phyloP scores from a whole-genome alignment of 495 filamentous ascomycete genomes.

The Aspergillus campestris region DNA sequence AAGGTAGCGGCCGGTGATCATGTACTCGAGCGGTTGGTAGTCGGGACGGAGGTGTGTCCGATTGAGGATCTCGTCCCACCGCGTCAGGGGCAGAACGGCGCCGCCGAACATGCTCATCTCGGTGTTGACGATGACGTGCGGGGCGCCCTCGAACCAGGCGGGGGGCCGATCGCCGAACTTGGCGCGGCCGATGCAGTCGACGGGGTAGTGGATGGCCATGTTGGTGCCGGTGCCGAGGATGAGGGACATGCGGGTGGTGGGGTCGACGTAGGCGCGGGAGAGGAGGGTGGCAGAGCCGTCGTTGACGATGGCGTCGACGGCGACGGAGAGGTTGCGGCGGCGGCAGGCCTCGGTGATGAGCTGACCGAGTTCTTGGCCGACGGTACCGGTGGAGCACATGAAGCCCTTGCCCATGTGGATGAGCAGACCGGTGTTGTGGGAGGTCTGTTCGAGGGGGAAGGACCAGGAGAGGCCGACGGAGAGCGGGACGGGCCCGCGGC shows the following conservation, averaged over 20 bases:
- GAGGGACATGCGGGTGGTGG: slow-evolving; percentile 60
- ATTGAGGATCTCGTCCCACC: slow-evolving; percentile 70
- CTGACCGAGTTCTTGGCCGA: slow-evolving; percentile 50
- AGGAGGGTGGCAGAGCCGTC: slow-evolving; percentile 77
- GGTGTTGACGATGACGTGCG: slow-evolving; percentile 72
- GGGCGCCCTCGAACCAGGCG: slow-evolving; percentile 40
- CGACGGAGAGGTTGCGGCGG: slow-evolving; percentile 38
- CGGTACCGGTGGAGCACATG: slow-evolving; percentile 45
- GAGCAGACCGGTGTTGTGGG: slow-evolving; percentile 46
- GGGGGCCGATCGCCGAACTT: slow-evolving; percentile 45
- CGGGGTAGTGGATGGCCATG: slow-evolving; percentile 63
- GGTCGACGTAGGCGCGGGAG: slow-evolving; percentile 61
- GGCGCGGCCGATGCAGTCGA: slow-evolving; percentile 52
- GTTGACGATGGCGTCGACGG: slow-evolving; percentile 71
- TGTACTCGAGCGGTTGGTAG: slow-evolving; percentile 87
- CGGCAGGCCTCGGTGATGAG: slow-evolving; percentile 51
- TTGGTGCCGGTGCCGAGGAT: slow-evolving; percentile 86
- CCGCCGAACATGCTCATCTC: slow-evolving; percentile 83
- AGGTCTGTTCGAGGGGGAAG: slow-evolving; percentile 60
- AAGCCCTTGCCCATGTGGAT: slow-evolving; percentile 64
- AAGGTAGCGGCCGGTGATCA: slow-evolving; percentile 77
- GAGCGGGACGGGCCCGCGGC: slow-evolving; percentile 30
- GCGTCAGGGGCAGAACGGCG: slow-evolving; percentile 56
- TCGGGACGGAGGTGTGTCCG: slow-evolving; percentile 61
- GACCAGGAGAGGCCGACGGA: slow-evolving; percentile 61